phyloP scores from a whole-genome alignment of 345 rosid species.

The Hypericum perforatum region DNA sequence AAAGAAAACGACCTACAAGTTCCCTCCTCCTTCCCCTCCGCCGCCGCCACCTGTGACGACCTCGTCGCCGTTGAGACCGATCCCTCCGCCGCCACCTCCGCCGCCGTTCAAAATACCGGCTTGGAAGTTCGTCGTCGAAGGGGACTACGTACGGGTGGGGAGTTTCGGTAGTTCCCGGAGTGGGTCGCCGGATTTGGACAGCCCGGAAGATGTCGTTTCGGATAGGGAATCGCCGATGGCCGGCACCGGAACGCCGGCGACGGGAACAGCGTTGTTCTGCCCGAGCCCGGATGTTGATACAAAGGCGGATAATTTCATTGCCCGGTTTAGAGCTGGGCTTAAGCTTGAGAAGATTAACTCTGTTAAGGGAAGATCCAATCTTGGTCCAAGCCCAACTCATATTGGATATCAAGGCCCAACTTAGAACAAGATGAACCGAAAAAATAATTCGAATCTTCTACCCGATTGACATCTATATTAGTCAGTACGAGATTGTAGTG shows the following conservation, averaged over 20 bases:
- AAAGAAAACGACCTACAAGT: slow-evolving; percentile 25
- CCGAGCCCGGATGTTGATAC: slow-evolving; percentile 87
- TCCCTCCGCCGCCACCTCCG: slow-evolving; percentile 75
- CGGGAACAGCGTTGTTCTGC: slow-evolving; percentile 29
- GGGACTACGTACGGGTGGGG: slow-evolving; percentile 60
- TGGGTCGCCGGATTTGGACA: slow-evolving; percentile 46
- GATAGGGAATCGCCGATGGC: slow-evolving; percentile 23
- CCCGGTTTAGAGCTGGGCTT: slow-evolving; percentile 70
- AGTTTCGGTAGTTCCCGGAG: slow-evolving; percentile 45
- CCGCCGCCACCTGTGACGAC: slow-evolving; percentile 37
- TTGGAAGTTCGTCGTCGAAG: slow-evolving; percentile 48
- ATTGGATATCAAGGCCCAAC: no score
- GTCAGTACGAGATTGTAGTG: no score
- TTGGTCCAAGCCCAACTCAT: slow-evolving; percentile 30
- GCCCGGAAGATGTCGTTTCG: slow-evolving; percentile 21
- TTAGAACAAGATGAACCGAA: neutral
- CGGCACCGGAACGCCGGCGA: neutral
- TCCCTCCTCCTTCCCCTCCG: slow-evolving; percentile 38
- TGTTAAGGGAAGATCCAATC: slow-evolving; percentile 44
- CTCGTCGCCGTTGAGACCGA: slow-evolving; percentile 40
- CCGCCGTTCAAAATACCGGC: slow-evolving; percentile 66
- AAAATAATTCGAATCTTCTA: no score
- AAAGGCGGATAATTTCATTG: slow-evolving; percentile 77
- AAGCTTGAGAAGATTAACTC: slow-evolving; percentile 67
- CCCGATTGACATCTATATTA: no score